Evolutionary conservation across 2,329 filamentous ascomycete genomes (phyloP), one percentile per base, ranked within the genome.

Genomic region (Thelonectria blattea): DNA sequence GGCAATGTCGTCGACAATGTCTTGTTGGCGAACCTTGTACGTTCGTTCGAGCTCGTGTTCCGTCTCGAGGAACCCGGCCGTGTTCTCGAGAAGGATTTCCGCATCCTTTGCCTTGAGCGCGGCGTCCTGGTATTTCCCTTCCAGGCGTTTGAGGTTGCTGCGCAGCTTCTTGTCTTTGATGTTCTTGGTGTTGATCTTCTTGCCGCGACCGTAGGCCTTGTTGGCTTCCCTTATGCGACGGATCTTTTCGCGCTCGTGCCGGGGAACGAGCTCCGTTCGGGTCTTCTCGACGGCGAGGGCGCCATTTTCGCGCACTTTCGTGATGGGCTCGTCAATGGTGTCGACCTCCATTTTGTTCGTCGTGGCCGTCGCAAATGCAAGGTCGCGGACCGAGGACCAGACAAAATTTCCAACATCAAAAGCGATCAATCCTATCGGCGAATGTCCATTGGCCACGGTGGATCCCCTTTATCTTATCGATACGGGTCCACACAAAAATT

Each of bases 121-220:
- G 1, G 94, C 94, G 69, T 90, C 85, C 71, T 93, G 87, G 78
- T 93, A 94, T 75, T 95, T 95, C 61, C 81, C 80, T 74, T 99
- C 95, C 47, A 97, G 83, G 2, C 83, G 83, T 72, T 88, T 89
- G 51, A 99, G 79, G 65, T 92, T 96, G 12, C 87, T 85, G 50
- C 92, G 89, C 64, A 98, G 79, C 76, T 98, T 99, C 83, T 91
- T 96, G 81, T 98, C 93, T 71, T 88, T 91, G 70, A 97, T 87
- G 9, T 80, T 82, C 72, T 89, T 90, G 47, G 89, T 83, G 60
- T 89, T 84, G 68, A 96, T 89, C 64, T 85, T 85, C 67, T 86
- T 86, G 51, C 95, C 95, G 68, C 95, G 88, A 34, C 95, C 95
- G 78, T 99, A 99, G 56, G 84, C 84, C 71, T 87, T 85, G 69